A percentile compares a stretch with the other conserved stretches of the same genome.
Conservation (phyloP, 2,329 filamentous ascomycete species). For the Microdochium bolleyi region DNA sequence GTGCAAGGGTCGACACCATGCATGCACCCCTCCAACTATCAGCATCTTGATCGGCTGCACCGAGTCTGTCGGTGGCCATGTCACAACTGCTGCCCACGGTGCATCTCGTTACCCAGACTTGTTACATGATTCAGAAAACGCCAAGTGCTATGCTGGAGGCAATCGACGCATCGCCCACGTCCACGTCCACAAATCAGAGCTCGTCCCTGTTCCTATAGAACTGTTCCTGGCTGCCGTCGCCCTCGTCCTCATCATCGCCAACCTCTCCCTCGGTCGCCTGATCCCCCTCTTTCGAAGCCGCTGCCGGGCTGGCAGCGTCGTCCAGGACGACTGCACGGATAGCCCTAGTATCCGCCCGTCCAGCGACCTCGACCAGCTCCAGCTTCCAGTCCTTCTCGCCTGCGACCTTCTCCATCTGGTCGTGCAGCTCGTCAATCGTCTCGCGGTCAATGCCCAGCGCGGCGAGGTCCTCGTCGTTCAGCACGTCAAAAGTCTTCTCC, state of each 20-base stretch:
- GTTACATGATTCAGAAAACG: slow-evolving; percentile 3
- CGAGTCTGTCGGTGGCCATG: too few species aligned
- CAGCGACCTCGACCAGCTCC: slow-evolving; percentile 65
- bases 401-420: slow-evolving; percentile 61
- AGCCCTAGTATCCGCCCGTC: slow-evolving; percentile 10
- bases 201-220: slow-evolving; percentile 41
- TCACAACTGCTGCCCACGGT: slow-evolving; percentile 4
- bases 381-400: slow-evolving; percentile 71
- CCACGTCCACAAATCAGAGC: slow-evolving; percentile 24
- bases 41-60: too few species aligned
- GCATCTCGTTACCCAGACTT: background rate
- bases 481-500: slow-evolving; percentile 38
- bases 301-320: slow-evolving; percentile 16
- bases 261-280: slow-evolving; percentile 8
- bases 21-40: too few species aligned
- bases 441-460: slow-evolving; percentile 58
- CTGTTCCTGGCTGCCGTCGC: slow-evolving; percentile 39
- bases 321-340: slow-evolving; percentile 27
- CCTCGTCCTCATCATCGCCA: slow-evolving; percentile 13
- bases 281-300: slow-evolving; percentile 7
- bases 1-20: too few species aligned
- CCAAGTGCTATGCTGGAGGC: slow-evolving; percentile 9
- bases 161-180: background rate
- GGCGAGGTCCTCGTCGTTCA: slow-evolving; percentile 61
- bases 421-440: slow-evolving; percentile 60